Evolutionary conservation across 805 yeast species (phyloP).

Genomic region (Kodamaea kaohsiungensis): DNA sequence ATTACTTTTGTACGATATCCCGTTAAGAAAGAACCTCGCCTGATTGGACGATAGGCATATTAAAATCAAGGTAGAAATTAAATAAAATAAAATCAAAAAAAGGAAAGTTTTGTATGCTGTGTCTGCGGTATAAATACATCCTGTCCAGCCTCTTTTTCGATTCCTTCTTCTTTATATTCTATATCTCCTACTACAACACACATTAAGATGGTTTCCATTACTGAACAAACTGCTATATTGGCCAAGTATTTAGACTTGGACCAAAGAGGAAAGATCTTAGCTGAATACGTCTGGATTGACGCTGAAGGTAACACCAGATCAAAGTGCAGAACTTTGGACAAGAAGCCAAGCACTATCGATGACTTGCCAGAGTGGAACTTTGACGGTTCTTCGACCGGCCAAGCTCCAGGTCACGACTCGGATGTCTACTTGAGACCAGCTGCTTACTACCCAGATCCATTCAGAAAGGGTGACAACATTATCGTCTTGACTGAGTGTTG

Average conservation of each 20-base stretch:
- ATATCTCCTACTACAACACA: constrained; percentile 3
- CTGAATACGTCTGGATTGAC: constrained; percentile 98
- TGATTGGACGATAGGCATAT: background rate
- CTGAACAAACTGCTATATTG: constrained; percentile 76
- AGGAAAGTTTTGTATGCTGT: background rate
- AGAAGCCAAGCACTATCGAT: constrained; percentile 68
- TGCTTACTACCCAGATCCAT: constrained; percentile 93
- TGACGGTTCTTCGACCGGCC: constrained; percentile 98
- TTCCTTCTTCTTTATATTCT: background rate
- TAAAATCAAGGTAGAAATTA: background rate
- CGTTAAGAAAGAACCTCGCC: background rate
- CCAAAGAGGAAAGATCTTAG: constrained; percentile 84
- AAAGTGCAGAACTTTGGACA: constrained; percentile 83
- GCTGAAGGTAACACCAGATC: constrained; percentile 89
- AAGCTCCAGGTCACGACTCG: constrained; percentile 97
- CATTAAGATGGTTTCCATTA: constrained; percentile 35
- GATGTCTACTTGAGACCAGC: constrained; percentile 96
- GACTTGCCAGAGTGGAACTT: constrained; percentile 99
- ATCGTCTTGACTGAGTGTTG: constrained; percentile 95
- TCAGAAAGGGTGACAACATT: constrained; percentile 97
- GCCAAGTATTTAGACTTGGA: constrained; percentile 80
- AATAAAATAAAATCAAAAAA: background rate
- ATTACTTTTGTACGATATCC: background rate
- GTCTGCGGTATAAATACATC: background rate
- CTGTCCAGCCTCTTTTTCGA: background rate